A percentile compares a stretch with the other conserved stretches of the same genome.
Evolutionary conservation across 1,284 basidiomycete genomes (phyloP).

Genomic region (Tremellales sp.): DNA sequence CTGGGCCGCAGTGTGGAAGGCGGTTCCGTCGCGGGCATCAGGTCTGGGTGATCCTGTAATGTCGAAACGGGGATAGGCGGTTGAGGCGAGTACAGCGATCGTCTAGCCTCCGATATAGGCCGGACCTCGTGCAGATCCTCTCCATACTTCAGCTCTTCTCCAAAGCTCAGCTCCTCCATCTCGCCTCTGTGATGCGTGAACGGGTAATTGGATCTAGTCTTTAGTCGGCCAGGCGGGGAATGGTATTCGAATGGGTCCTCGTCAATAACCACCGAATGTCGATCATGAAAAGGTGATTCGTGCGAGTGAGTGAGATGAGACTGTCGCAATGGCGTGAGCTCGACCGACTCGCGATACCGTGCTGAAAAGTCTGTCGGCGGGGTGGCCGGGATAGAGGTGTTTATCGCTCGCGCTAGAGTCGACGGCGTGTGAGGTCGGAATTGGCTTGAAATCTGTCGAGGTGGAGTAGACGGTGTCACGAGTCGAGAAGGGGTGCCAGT

Average conservation of each 20-base stretch:
- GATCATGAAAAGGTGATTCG: constrained; percentile 36
- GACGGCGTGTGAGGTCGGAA: constrained; percentile 1
- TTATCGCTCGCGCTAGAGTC: constrained; percentile 17
- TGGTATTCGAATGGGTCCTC: constrained; percentile 22
- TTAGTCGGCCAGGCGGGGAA: constrained; percentile 7
- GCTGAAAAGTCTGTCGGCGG: constrained; percentile 15
- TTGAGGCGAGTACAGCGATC: constrained; percentile 23
- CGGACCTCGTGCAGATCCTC: constrained; percentile 15
- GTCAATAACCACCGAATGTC: constrained; percentile 22
- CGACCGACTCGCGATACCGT: constrained; percentile 12
- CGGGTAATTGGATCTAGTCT: constrained; percentile 27
- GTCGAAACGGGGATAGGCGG: constrained; percentile 19
- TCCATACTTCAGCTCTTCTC: constrained; percentile 11
- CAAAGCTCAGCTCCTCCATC: constrained; percentile 12
- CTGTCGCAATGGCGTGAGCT: constrained; percentile 16
- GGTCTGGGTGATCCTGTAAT: constrained; percentile 20
- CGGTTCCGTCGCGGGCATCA: constrained; percentile 1
- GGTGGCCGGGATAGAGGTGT: constrained; percentile 23
- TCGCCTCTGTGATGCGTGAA: constrained; percentile 9
- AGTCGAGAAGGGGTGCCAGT: no score
- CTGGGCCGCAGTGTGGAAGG: not conserved
- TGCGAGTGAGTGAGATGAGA: not conserved
- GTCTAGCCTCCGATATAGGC: constrained; percentile 17
- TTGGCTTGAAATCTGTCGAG: not conserved
- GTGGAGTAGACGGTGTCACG: not conserved